Percentiles rank a stretch among this genome's conserved stretches.
phyloP scores from a whole-genome alignment of 305 asterid genomes.

The Plantago lanceolata region DNA sequence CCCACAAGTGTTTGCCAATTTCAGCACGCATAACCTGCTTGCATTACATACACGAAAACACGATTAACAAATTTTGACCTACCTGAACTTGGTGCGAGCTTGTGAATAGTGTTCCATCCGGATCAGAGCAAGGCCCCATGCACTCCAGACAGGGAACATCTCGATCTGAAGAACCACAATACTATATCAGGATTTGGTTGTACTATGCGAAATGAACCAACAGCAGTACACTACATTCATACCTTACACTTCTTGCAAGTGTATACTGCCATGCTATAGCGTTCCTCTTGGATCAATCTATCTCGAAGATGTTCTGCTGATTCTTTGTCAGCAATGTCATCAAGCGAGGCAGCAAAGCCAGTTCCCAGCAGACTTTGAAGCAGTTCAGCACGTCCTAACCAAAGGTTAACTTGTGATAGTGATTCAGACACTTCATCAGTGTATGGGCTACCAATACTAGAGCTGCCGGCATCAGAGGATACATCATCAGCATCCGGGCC shows the following conservation, averaged over 20 bases:
- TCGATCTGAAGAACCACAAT: conserved; percentile 60
- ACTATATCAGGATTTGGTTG: conserved; percentile 19
- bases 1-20: too few relatives aligned
- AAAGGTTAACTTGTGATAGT: conserved; percentile 70
- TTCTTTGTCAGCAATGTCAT: conserved; percentile 90
- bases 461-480: conserved; percentile 95
- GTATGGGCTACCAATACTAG: conserved; percentile 79
- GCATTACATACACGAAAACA: background rate
- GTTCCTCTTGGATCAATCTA: conserved; percentile 82
- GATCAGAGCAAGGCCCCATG: conserved; percentile 97
- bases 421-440: conserved; percentile 89
- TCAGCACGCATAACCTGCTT: background rate
- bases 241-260: conserved; percentile 99
- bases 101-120: conserved; percentile 95
- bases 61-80: conserved; percentile 26
- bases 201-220: conserved; percentile 19
- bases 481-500: conserved; percentile 76
- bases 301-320: conserved; percentile 90
- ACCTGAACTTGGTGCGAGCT: conserved; percentile 98
- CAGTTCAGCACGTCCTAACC: conserved; percentile 95
- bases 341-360: conserved; percentile 95
- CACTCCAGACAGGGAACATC: conserved; percentile 87
- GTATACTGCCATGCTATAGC: conserved; percentile 97
- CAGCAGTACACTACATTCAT: conserved; percentile 16
- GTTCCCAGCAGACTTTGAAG: conserved; percentile 97